Conservation (phyloP, 371 early-diverging fungal species). For the Capillidium rhysosporum region DNA sequence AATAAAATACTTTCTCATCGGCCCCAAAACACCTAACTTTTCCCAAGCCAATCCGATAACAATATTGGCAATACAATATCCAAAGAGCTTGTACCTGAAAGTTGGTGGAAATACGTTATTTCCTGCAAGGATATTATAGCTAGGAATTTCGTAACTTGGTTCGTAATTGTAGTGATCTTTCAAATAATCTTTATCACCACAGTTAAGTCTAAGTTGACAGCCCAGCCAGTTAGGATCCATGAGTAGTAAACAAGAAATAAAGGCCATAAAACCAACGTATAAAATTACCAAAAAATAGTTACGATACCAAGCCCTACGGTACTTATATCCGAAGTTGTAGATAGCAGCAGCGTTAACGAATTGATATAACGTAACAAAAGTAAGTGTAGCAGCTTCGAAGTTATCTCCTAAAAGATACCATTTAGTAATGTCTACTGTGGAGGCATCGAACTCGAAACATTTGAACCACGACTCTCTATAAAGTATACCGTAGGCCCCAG, state of each 20-base stretch:
- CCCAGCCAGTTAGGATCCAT: slow-evolving; percentile 48
- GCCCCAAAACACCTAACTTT: slow-evolving; percentile 15
- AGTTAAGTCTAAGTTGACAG: slow-evolving; percentile 47
- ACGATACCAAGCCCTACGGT: slow-evolving; percentile 30
- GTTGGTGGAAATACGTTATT: slow-evolving; percentile 40
- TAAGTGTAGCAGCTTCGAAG: slow-evolving; percentile 33
- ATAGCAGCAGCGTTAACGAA: slow-evolving; percentile 38
- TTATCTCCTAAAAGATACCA: slow-evolving; percentile 68
- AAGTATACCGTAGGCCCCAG: slow-evolving; percentile 24
- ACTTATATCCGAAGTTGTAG: slow-evolving; percentile 40
- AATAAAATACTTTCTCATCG: slow-evolving; percentile 10
- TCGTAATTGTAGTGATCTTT: slow-evolving; percentile 9
- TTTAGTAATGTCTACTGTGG: slow-evolving; percentile 31
- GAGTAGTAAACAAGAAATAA: slow-evolving; percentile 29
- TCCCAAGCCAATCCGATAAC: slow-evolving; percentile 13
- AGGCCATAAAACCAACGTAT: slow-evolving; percentile 24
- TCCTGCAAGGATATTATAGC: slow-evolving; percentile 32
- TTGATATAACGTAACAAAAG: slow-evolving; percentile 33
- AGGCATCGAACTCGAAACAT: slow-evolving; percentile 44
- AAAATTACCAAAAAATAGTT: slow-evolving; percentile 31
- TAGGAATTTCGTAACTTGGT: slow-evolving; percentile 20
- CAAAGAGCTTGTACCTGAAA: slow-evolving; percentile 36
- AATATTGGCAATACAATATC: slow-evolving; percentile 16
- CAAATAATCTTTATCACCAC: slow-evolving; percentile 28
- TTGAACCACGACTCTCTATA: slow-evolving; percentile 40